Evolutionary conservation across 2,329 filamentous ascomycete species (phyloP), one percentile per base, ranked within the genome.

Genomic region (Volutella citrinella): DNA sequence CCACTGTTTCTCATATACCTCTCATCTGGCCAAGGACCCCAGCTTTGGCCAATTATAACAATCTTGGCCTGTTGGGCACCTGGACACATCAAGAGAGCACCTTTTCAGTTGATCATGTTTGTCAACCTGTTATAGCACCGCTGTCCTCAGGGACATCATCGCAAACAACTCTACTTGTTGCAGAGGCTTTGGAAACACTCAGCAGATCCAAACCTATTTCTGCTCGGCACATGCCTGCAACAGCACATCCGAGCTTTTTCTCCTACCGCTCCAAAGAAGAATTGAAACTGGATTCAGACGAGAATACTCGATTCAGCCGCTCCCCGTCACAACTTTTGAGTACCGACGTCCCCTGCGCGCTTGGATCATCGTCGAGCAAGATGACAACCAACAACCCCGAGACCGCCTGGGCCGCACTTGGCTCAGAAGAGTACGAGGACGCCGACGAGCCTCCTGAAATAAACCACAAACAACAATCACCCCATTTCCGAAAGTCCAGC

Each of bases 361-460:
- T n/a, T n/a, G n/a, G n/a, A n/a, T n/a, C n/a, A n/a, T n/a, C 20
- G 28, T 17, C 39, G 13, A 24, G 46, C 38, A 55, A 40, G 34
- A 64, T 60, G 59, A 53, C 47, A 19, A 46, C 45, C 46, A 32
- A 40, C 36, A 34, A 54, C 50, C 44, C 52, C 45, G 46, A 51
- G 44, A 32, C 58, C 47, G 34, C 46, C 27, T 65, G 61, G 60
- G 49, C 48, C 21, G 60, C 63, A 16, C 54, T 54, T 27, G 48
- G 62, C 13, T 69, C 74, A 45, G 75, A 78, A 39, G 89, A 95
- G 36, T 60, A 80, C 48, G 66, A 84, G 46, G 91, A 96, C 54
- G 74, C 82, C 31, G 91, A 97, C 62, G 91, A 97, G 63, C 90
- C 90, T 30, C 89, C 90, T 52, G 90, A 96, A 65, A 54, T 60